Percentiles rank a stretch among this genome's conserved stretches.
phyloP scores from a whole-genome alignment of 495 filamentous ascomycete genomes.

The Neurospora tetrasperma region DNA sequence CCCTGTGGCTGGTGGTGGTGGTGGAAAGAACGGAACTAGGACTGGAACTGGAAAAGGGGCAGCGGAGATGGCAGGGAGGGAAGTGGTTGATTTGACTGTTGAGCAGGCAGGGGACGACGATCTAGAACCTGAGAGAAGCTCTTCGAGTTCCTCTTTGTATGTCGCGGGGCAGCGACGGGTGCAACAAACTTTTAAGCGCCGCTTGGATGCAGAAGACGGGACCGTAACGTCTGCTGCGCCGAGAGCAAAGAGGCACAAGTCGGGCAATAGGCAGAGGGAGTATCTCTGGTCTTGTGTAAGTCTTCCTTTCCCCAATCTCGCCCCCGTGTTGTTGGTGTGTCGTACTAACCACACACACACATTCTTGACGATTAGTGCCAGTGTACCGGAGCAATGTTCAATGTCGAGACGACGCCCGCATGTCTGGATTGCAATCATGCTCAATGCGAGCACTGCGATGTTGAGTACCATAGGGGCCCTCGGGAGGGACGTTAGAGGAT shows the following conservation, averaged over 20 bases:
- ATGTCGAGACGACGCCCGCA: background rate
- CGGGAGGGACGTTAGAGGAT: background rate
- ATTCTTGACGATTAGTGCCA: background rate
- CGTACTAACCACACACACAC: background rate
- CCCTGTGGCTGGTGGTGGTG: background rate
- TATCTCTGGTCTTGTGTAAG: conserved; percentile 9
- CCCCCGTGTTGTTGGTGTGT: too few species aligned
- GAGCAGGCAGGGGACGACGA: background rate
- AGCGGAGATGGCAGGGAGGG: background rate
- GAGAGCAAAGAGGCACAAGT: conserved; percentile 3
- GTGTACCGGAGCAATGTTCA: background rate
- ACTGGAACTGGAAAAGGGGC: background rate
- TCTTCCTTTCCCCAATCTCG: background rate
- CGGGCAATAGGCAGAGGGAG: background rate
- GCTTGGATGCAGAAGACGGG: background rate
- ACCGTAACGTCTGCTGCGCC: background rate
- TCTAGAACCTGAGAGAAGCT: background rate
- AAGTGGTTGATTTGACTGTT: background rate
- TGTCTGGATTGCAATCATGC: conserved; percentile 5
- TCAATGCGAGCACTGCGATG: background rate
- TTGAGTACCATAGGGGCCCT: background rate
- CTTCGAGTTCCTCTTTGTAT: background rate
- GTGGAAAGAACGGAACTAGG: background rate
- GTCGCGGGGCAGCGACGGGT: background rate
- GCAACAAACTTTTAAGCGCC: background rate